Evolutionary conservation across 352 stramenopile species (phyloP).

Genomic region (Phytopythium montanum): DNA sequence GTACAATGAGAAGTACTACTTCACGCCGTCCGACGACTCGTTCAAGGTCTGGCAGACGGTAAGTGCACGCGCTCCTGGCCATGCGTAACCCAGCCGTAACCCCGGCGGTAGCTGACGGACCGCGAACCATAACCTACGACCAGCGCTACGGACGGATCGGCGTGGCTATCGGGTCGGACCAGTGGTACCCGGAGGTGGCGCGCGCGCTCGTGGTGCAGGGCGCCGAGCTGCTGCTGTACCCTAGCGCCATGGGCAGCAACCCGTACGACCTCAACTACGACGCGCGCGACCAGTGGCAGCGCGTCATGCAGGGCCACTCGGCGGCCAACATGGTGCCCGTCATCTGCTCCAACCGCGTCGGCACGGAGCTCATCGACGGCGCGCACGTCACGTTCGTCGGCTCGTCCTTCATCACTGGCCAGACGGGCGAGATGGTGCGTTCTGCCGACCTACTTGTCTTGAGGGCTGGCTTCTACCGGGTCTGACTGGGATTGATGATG

Average conservation of each 20-base stretch:
- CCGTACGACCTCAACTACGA: slow-evolving; percentile 88
- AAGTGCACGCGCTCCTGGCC: slow-evolving; percentile 9
- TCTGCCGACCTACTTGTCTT: background rate
- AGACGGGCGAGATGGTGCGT: slow-evolving; percentile 86
- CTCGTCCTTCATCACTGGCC: slow-evolving; percentile 90
- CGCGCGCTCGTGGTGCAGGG: slow-evolving; percentile 86
- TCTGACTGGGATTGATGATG: background rate
- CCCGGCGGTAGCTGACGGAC: slow-evolving; percentile 1
- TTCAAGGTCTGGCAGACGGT: slow-evolving; percentile 91
- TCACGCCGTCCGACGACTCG: slow-evolving; percentile 86
- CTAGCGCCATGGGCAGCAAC: slow-evolving; percentile 82
- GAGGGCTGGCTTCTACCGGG: no score
- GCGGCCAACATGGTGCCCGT: slow-evolving; percentile 89
- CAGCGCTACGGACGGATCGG: slow-evolving; percentile 86
- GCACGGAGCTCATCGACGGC: slow-evolving; percentile 72
- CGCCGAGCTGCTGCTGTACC: slow-evolving; percentile 84
- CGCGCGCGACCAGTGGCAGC: slow-evolving; percentile 88
- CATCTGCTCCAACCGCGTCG: slow-evolving; percentile 90
- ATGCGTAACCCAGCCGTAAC: no score
- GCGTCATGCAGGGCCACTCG: slow-evolving; percentile 90
- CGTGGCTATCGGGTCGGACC: slow-evolving; percentile 89
- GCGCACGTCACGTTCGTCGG: slow-evolving; percentile 90
- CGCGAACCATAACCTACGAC: background rate
- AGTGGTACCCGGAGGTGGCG: slow-evolving; percentile 92
- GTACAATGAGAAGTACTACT: slow-evolving; percentile 93